Conservation (phyloP, 2,329 filamentous ascomycete species). For the Penicillium sp. region DNA sequence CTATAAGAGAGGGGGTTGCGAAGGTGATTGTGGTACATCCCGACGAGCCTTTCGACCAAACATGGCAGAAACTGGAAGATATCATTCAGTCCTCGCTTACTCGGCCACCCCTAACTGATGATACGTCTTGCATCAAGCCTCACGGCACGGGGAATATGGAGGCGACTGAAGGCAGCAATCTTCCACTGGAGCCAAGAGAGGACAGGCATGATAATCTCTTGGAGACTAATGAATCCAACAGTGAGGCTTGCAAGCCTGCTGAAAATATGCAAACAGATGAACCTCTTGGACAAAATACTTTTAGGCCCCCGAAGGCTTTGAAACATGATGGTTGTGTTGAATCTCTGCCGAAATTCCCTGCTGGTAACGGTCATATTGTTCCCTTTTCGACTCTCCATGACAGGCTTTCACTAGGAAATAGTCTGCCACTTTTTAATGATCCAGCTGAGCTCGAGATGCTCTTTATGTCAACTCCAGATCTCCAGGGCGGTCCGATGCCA, state of each 20-base stretch:
- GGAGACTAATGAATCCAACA: background rate
- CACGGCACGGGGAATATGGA: background rate
- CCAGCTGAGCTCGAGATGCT: conserved; percentile 30
- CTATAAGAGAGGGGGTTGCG: conserved; percentile 20
- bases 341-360: conserved; percentile 3
- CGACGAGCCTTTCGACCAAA: conserved; percentile 18
- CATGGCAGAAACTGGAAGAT: conserved; percentile 21
- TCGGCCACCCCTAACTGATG: background rate
- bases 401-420: conserved; percentile 17
- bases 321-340: background rate
- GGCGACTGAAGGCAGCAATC: background rate
- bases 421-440: conserved; percentile 19
- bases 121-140: background rate
- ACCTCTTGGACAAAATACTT: background rate
- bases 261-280: background rate
- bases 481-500: background rate
- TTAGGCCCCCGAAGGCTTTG: background rate
- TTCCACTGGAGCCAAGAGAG: background rate
- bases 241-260: background rate
- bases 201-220: background rate
- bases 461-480: conserved; percentile 21
- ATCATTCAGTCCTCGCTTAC: conserved; percentile 9
- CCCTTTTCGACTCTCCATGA: conserved; percentile 34
- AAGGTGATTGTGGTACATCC: conserved; percentile 14
- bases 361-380: conserved; percentile 22